Base-by-base conservation (phyloP, 495 filamentous ascomycete species). In the Penicillium bovifimosum region DNA sequence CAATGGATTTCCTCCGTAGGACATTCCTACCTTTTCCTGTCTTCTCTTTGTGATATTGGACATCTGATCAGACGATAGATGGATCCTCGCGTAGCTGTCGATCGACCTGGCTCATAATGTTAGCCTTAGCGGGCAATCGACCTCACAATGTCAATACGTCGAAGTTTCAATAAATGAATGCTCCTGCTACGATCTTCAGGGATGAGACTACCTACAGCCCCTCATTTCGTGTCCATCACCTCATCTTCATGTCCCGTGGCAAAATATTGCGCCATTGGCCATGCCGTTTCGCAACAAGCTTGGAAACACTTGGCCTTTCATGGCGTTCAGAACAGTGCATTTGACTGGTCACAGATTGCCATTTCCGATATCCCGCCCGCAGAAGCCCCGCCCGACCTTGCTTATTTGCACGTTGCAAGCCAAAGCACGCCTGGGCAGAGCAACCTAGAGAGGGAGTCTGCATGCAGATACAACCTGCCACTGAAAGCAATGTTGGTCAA, bases 1-100 rank as follows among this genome's bases (percentile, higher is more conserved):
- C 60, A 62, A 76, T 57, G 72, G 71, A 3, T 70, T 65, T 56
- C n/a, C n/a, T n/a, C n/a, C n/a, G n/a, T n/a, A n/a, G n/a, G n/a
- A n/a, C n/a, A n/a, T n/a, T n/a, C n/a, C n/a, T n/a, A n/a, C n/a
- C n/a, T n/a, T n/a, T n/a, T n/a, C n/a, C n/a, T n/a, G n/a, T n/a
- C n/a, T n/a, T n/a, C n/a, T n/a, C n/a, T n/a, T n/a, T n/a, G n/a
- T n/a, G n/a, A n/a, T 24, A 24, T 24, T 24, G 2, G 20, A 24
- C 4, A 2, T 24, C 4, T 24, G 20, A 24, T 4, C 20, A 2
- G 20, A 24, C 20, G 20, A 24, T 24, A 24, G 2, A 24, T 24
- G 2, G 20, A n/a, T n/a, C n/a, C n/a, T 24, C 4, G 20, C 4
- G 4, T 4, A 24, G 20, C 20, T 24, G 20, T 24, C 4, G 20